Evolutionary conservation across 2,329 filamentous ascomycete genomes (phyloP), one percentile per base, ranked within the genome.

Genomic region (Pyricularia pennisetigena): DNA sequence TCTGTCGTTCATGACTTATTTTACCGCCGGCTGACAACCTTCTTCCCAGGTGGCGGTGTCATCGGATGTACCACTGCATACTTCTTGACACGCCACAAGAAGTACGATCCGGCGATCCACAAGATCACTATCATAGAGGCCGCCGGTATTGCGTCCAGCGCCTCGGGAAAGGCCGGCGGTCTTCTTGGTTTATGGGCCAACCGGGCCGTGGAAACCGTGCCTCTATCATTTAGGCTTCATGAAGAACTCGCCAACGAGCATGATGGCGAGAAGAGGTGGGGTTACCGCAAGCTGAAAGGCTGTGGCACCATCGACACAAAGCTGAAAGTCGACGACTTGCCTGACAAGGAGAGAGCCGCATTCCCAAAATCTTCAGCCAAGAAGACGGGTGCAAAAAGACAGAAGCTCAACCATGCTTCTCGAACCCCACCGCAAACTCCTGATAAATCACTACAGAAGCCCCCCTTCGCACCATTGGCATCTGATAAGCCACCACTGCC

Each of bases 21-120:
- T 4, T 49, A n/a, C 41, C 20, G 41, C 41, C 24, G 16, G 57
- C 59, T 62, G 59, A 62, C 66, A 70, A 49, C 62, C 57, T 66
- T 62, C 57, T 66, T 32, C 10, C 23, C 66, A 93, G 93, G 94
- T 72, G 94, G 93, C 72, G 94, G 94, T 73, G 93, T 98, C 71
- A 97, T 98, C 74, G 95, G 95, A 74, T 90, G 88, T 77, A 95
- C 92, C 66, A 93, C 92, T 5, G 94, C 94, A 69, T 98, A 98
- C 79, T 98, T 89, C 75, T 83, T 98, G 62, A 95, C 93, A 2
- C 89, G 92, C 71, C 94, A 98, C 77, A 88, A 92, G 30, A 88
- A 86, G 32, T 98, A 91, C 80, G 85, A 95, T 76, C 88, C 89
- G 61, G 79, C 85, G 26, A 85, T 86, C 67, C 92, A 97, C 77